These are phyloP conservation scores for Aspergillus latus DNA, from an alignment of 2,329 filamentous ascomycete species.

Conservation along the genomic window DNA sequence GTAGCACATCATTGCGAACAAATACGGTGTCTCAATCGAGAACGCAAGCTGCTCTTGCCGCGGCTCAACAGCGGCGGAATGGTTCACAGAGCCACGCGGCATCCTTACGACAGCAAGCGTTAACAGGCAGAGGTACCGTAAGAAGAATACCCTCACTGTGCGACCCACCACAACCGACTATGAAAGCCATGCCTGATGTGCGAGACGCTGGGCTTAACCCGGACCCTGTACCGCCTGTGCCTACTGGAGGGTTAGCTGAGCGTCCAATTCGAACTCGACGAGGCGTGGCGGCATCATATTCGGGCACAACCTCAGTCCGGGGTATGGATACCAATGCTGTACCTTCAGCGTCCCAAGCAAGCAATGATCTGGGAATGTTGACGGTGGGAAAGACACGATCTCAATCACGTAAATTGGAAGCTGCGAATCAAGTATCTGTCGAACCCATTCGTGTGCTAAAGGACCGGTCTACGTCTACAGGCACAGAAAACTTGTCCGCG, in stretches of 20 bases:
- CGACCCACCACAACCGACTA: slow-evolving; percentile 22
- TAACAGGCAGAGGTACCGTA: slow-evolving; percentile 33
- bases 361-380: slow-evolving; percentile 33
- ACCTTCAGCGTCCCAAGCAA: slow-evolving; percentile 32
- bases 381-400: slow-evolving; percentile 45
- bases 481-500: slow-evolving; percentile 21
- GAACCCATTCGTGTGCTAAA: slow-evolving; percentile 15
- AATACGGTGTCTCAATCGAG: slow-evolving; percentile 33
- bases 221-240: background rate
- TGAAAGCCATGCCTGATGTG: slow-evolving; percentile 20
- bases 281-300: slow-evolving; percentile 37
- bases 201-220: slow-evolving; percentile 21
- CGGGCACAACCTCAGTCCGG: slow-evolving; percentile 34
- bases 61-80: slow-evolving; percentile 41
- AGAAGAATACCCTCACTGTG: slow-evolving; percentile 29
- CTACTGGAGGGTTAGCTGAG: slow-evolving; percentile 39
- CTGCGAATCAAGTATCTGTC: slow-evolving; percentile 26
- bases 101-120: slow-evolving; percentile 47
- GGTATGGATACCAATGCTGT: slow-evolving; percentile 29
- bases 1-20: slow-evolving; percentile 26
- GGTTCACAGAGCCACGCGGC: slow-evolving; percentile 49
- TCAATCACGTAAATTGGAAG: slow-evolving; percentile 40
- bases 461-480: slow-evolving; percentile 26
- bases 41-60: slow-evolving; percentile 42
- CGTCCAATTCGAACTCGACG: slow-evolving; percentile 40